These are phyloP conservation scores for Cornus florida DNA, from an alignment of 148 eudicot species.

Conservation along the genomic window DNA sequence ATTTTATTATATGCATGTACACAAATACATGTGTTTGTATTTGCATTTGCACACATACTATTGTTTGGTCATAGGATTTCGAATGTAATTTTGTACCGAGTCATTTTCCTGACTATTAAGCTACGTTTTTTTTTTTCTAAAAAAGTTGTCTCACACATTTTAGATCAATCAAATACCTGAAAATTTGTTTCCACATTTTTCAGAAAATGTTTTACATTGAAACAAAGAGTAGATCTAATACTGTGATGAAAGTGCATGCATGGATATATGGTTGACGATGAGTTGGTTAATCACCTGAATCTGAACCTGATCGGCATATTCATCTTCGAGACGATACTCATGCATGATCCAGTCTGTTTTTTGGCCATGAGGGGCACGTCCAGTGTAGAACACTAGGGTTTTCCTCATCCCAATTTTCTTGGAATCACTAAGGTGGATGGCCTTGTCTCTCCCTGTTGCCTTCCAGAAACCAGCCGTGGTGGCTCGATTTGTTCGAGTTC, in stretches of 20 bases:
- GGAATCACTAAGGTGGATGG: constrained; percentile 54
- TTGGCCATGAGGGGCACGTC: constrained; percentile 94
- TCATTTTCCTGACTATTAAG: no score
- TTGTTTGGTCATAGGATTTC: no score
- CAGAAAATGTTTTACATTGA: no score
- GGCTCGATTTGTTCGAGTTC: constrained; percentile 89
- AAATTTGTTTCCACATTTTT: no score
- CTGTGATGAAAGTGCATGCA: background rate
- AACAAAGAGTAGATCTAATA: background rate
- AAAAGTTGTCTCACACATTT: no score
- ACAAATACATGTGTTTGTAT: no score
- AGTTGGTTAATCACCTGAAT: background rate
- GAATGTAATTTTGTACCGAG: no score
- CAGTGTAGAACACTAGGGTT: constrained; percentile 86
- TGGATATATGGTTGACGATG: background rate
- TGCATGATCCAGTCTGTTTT: constrained; percentile 99
- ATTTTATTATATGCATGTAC: no score
- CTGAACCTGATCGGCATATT: constrained; percentile 56
- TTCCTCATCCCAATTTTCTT: constrained; percentile 88
- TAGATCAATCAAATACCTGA: no score
- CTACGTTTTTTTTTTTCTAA: no score
- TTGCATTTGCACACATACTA: no score
- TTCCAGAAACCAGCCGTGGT: constrained; percentile 93
- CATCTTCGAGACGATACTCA: constrained; percentile 81
- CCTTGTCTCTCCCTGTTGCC: constrained; percentile 94